Conservation (phyloP, 1,284 basidiomycete species). For the Stereum hirsutum region DNA sequence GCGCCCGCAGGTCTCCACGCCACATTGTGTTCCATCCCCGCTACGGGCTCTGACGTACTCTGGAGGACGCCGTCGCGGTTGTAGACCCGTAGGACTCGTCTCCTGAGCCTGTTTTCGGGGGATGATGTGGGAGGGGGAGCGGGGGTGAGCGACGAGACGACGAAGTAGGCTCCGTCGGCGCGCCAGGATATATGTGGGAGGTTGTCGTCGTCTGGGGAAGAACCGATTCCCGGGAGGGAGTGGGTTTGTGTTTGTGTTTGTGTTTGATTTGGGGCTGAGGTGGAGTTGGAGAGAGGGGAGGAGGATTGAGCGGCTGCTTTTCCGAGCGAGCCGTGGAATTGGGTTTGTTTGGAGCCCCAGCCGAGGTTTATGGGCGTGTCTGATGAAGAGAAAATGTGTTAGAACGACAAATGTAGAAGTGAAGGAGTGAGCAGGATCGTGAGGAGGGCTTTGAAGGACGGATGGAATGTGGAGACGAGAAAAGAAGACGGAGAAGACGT, state of each 20-base stretch:
- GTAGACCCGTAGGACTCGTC: conserved; percentile 72
- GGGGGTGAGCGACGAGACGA: conserved; percentile 63
- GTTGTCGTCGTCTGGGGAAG: conserved; percentile 66
- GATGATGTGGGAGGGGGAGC: conserved; percentile 7
- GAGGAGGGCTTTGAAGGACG: no score
- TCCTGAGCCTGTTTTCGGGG: conserved; percentile 11
- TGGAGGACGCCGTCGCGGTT: conserved; percentile 74
- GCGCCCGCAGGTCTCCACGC: conserved; percentile 87
- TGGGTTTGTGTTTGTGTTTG: no score
- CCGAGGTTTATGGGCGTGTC: conserved; percentile 92
- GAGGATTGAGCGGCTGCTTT: conserved; percentile 73
- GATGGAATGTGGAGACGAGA: not conserved
- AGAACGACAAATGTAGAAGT: no score
- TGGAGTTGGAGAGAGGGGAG: conserved; percentile 24
- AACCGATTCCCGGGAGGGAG: no score
- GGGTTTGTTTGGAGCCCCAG: conserved; percentile 96
- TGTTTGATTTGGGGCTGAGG: no score
- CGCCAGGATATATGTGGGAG: conserved; percentile 84
- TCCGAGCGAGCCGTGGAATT: conserved; percentile 95
- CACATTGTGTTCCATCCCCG: conserved; percentile 77
- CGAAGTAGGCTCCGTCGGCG: conserved; percentile 87
- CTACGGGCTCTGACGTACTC: conserved; percentile 78
- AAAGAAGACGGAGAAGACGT: conserved; percentile 8
- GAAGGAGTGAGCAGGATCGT: no score
- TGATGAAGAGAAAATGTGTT: conserved; percentile 22